Evolutionary conservation across 345 rosid species (phyloP), one percentile per base, ranked within the genome.

Genomic region (Camelina neglecta): DNA sequence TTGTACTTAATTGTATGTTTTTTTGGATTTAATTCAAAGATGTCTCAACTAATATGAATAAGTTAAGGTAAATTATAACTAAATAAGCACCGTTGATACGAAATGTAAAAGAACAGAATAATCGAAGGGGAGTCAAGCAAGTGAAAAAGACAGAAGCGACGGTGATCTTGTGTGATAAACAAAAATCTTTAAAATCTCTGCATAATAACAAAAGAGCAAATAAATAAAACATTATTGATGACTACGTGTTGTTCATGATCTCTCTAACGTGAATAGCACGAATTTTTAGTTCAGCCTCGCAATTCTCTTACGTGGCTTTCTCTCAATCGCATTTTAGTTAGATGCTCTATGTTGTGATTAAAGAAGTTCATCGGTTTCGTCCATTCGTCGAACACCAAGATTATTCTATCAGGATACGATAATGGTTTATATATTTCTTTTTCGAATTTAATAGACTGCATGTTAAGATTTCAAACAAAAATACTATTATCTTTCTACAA

Each of bases 181-280:
- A 29, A 42, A 29, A 5, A 39, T 24, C 50, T 45, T 45, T 33
- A 20, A n/a, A 36, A 53, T 54, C 31, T 61, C 12, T 61, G 41
- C 42, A 6, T 50, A 13, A 29, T 57, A 1, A 29, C 13, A 31
- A 45, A 0, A 31, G 20, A 44, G 11, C 9, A 11, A 26, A 38
- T 15, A 41, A 4, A 16, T 29, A 29, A 21, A 29, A 29, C 31
- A 29, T 20, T 2, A 33, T 54, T 45, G 60, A 35, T 49, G 71
- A 33, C 60, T 39, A 67, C 79, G 62, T 75, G 69, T 68, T 68
- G 74, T 67, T 60, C 79, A 75, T 67, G n/a, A 75, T 50, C 79
- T 35, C 35, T 59, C 45, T 50, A 60, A 75, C 79, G 74, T 75
- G 79, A 67, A 20, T 50, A 59, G 68, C 74, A 75, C 79, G 68